Evolutionary conservation across 1,139 yeast genomes (phyloP).

Genomic region (Sugiyamaella neomexicana): DNA sequence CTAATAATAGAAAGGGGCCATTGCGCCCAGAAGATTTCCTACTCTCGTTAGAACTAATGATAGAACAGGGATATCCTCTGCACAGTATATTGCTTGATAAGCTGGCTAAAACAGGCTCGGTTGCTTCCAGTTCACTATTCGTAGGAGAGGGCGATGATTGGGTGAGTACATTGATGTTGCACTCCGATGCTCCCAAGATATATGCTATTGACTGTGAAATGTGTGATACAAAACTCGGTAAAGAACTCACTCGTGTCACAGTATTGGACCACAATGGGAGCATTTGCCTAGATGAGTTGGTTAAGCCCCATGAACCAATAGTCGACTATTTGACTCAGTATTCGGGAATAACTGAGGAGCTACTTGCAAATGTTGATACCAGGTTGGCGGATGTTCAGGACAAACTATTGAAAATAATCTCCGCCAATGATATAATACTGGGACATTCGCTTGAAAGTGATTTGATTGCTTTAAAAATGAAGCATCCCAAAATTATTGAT

Average conservation of each 20-base stretch:
- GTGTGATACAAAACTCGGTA: constrained; percentile 64
- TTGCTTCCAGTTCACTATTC: constrained; percentile 4
- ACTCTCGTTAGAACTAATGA: constrained; percentile 49
- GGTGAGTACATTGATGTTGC: constrained; percentile 57
- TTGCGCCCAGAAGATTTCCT: constrained; percentile 54
- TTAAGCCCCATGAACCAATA: constrained; percentile 72
- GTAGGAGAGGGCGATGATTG: constrained; percentile 44
- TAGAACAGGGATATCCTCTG: constrained; percentile 58
- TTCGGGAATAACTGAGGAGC: constrained; percentile 82
- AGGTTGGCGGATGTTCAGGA: constrained; percentile 67
- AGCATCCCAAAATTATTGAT: constrained; percentile 74
- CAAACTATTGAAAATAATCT: constrained; percentile 56
- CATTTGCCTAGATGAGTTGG: constrained; percentile 67
- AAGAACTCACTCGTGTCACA: constrained; percentile 76
- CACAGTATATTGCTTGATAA: constrained; percentile 38
- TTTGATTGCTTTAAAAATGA: constrained; percentile 72
- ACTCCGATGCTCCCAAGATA: constrained; percentile 50
- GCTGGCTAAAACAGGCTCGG: neutral
- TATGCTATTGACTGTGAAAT: constrained; percentile 94
- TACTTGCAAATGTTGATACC: constrained; percentile 61
- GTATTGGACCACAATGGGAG: constrained; percentile 62
- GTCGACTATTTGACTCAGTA: constrained; percentile 77
- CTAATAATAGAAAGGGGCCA: constrained; percentile 19
- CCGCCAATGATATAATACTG: constrained; percentile 61
- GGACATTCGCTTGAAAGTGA: constrained; percentile 97